Evolutionary conservation across 1,284 basidiomycete species (phyloP).

Genomic region (Leccinum pachyderme): DNA sequence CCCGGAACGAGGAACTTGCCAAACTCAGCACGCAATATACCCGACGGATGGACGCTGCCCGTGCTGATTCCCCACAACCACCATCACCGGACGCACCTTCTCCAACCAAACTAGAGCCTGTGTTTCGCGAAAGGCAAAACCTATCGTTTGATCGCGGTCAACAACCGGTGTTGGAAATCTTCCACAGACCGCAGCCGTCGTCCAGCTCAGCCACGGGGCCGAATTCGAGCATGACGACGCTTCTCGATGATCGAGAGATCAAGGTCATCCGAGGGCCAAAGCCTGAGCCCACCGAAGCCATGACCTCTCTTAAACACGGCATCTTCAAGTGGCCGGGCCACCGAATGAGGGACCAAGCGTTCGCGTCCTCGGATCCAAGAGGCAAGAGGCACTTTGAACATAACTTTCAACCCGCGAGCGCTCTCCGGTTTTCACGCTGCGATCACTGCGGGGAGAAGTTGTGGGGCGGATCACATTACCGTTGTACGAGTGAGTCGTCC

Average conservation of each 20-base stretch:
- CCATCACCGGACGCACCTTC: conserved; percentile 26
- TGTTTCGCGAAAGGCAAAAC: conserved; percentile 33
- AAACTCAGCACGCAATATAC: conserved; percentile 81
- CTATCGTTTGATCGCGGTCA: conserved; percentile 35
- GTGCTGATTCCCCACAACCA: conserved; percentile 34
- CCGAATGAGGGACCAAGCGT: conserved; percentile 38
- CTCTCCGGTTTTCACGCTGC: conserved; percentile 87
- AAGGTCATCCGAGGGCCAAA: conserved; percentile 25
- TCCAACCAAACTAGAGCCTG: conserved; percentile 16
- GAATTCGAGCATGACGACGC: conserved; percentile 24
- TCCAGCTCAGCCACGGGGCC: conserved; percentile 24
- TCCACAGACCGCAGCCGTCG: conserved; percentile 26
- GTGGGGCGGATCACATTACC: conserved; percentile 95
- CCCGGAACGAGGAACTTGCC: conserved; percentile 89
- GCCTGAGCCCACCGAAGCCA: conserved; percentile 28
- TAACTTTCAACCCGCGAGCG: conserved; percentile 86
- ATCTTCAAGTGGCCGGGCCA: conserved; percentile 70
- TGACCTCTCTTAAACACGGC: conserved; percentile 42
- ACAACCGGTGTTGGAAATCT: conserved; percentile 22
- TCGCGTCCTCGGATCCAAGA: conserved; percentile 35
- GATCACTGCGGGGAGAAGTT: conserved; percentile 97
- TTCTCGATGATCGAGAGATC: conserved; percentile 32
- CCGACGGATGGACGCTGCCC: conserved; percentile 63
- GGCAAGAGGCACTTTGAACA: conserved; percentile 62
- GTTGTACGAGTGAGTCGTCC: conserved; percentile 67